Base-by-base conservation (phyloP, 805 yeast species). In the Candida silvicultrix region DNA sequence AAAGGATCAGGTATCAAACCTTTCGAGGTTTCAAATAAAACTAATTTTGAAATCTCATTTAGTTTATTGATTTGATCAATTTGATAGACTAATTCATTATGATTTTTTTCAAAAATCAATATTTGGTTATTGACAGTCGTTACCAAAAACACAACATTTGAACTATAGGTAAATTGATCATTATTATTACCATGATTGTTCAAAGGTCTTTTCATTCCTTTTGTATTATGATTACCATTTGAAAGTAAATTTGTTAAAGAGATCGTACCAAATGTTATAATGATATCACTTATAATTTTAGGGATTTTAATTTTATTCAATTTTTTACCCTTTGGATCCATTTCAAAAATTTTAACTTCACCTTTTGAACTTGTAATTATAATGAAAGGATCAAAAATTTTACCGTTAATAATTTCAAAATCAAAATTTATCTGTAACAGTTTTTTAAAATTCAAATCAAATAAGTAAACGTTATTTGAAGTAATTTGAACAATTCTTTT, bases 51-150 rank as follows among this genome's bases (percentile, higher is more conserved):
- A 76, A 53, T 49, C 40, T 71, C 73, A 9, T 62, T 55, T 23
- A 73, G 48, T 28, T 66, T 64, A 47, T 65, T 65, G 7, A 70
- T 59, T 19, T 67, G 65, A 34, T 62, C 61, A 23, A 72, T 45
- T 46, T 69, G 72, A 41, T 60, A 69, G 4, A 70, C 65, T 20
- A 59, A 60, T 41, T 68, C 71, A 44, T 64, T 61, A 49, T 70
- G 76, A 42, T 80, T 73, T 45, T 78, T 73, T 45, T 74, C 74
- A 60, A 85, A 85, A 14, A 78, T 76, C 42, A 86, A 76, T 18
- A 85, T 67, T 60, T 89, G 75, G 55, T 85, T 86, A 58, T 83
- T 90, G 47, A 89, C 90, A 2, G 90, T 84, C 6, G 83, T 86
- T 41, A 83, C 74, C 39, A 85, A 71, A 53, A 83, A 85, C 0